Evolutionary conservation across 139 green algal species (phyloP), one percentile per base, ranked within the genome.

Genomic region (Micromonas pusilla): DNA sequence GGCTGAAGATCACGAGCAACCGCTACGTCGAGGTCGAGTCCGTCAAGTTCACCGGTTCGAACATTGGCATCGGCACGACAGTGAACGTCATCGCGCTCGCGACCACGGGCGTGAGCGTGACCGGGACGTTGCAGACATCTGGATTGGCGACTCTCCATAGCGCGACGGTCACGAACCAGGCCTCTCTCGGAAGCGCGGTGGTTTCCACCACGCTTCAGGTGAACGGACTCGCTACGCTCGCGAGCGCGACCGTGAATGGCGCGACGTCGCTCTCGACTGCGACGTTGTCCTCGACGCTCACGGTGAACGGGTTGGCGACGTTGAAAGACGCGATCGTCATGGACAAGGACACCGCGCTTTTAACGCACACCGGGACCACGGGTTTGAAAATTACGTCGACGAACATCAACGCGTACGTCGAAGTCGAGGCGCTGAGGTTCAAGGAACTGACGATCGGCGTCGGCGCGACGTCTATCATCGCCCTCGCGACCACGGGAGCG

Each of bases 151-250:
- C n/a, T n/a, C n/a, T n/a, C n/a, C n/a, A n/a, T n/a, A n/a, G n/a
- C n/a, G n/a, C n/a, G n/a, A n/a, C n/a, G n/a, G n/a, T n/a, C n/a
- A n/a, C n/a, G n/a, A n/a, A n/a, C n/a, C n/a, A n/a, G n/a, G n/a
- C n/a, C n/a, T n/a, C n/a, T n/a, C n/a, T n/a, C n/a, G n/a, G n/a
- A n/a, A n/a, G n/a, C n/a, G n/a, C n/a, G n/a, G n/a, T n/a, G n/a
- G n/a, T n/a, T n/a, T 31, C 54, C n/a, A 65, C n/a, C 54, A 31
- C 54, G 54, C 54, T 65, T 31, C n/a, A 65, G 54, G 23, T 65
- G n/a, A 65, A 65, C 2, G 26, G 26, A 31, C 26, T 25, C 23
- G 23, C 54, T 25, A 65, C 54, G n/a, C 26, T 25, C 26, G n/a
- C 54, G n/a, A 31, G 23, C 26, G n/a, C 2, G 1, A 20, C 54